A percentile compares a stretch with the other conserved stretches of the same genome.
Evolutionary conservation across 2,329 filamentous ascomycete species (phyloP).

Genomic region (Zalaria sp.): DNA sequence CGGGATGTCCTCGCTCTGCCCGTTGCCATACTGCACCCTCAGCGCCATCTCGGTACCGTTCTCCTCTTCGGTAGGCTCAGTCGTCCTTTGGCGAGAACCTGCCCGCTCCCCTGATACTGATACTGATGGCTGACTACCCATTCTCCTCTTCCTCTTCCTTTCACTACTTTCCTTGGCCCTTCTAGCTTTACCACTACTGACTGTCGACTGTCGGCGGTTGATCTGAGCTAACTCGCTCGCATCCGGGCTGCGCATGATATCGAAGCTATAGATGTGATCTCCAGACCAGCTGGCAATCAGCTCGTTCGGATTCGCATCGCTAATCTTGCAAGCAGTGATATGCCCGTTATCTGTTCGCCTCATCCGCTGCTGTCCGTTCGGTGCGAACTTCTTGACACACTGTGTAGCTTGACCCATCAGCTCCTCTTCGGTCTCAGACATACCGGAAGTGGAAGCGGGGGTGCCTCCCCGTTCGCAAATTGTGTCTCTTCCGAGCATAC

Average conservation of each 20-base stretch:
- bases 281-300: constrained; percentile 56
- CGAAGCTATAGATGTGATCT: constrained; percentile 49
- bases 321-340: constrained; percentile 59
- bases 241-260: constrained; percentile 45
- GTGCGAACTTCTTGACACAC: constrained; percentile 53
- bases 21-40: constrained; percentile 44
- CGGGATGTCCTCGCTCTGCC: constrained; percentile 44
- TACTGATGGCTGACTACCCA: constrained; percentile 24
- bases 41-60: constrained; percentile 31
- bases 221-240: constrained; percentile 25
- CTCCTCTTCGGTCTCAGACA: constrained; percentile 35
- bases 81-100: constrained; percentile 33
- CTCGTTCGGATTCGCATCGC: constrained; percentile 53
- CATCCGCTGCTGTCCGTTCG: constrained; percentile 42
- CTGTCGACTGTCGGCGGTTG: neutral
- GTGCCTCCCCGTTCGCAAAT: constrained; percentile 38
- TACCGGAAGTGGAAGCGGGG: constrained; percentile 26
- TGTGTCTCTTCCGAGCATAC: constrained; percentile 50
- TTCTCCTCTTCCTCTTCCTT: constrained; percentile 45
- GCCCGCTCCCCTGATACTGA: constrained; percentile 19
- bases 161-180: constrained; percentile 18
- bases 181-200: constrained; percentile 8
- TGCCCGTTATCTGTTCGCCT: constrained; percentile 42
- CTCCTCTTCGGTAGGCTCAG: constrained; percentile 7
- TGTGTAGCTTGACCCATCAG: constrained; percentile 44